Base-by-base conservation (phyloP, 192 early-diverging fungal species). In the Geranomyces variabilis region DNA sequence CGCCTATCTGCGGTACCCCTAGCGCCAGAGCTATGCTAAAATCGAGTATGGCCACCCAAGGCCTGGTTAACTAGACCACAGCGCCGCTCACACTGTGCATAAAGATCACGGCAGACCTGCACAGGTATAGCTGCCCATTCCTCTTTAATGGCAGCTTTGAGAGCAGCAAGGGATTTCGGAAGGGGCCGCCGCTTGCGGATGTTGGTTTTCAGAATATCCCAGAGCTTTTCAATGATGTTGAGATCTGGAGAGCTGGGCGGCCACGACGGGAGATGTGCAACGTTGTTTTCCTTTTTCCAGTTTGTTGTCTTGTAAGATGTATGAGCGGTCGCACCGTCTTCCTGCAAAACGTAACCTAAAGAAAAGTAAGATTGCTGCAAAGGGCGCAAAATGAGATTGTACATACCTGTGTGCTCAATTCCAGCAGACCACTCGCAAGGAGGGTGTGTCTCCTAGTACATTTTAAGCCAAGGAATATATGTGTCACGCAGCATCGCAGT, bases 171-270 rank as follows among this genome's bases (percentile, higher is more conserved):
- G 19, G 21, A n/a, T 24, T n/a, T 53, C 6, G 51, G 51, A n/a
- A 53, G 51, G 19, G 17, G 51, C 7, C 26, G 7, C 6, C 51
- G 7, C 51, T 29, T 22, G 15, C 47, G 66, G 15, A 67, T 29
- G 2, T 21, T 26, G 13, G 3, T 13, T 34, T 51, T 47, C 12
- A 67, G 44, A 53, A 46, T 41, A n/a, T 53, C 21, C 47, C 47
- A 67, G 4, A 67, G 47, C 28, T 34, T 44, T 30, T 67, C 47
- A 21, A 67, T 67, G 31, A 41, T 28, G 46, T 66, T 66, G 44
- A 66, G 64, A 48, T 66, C 64, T 13, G 64, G 64, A 41, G 19
- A 41, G 21, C 45, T 66, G 6, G 64, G 43, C 6, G 64, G 64
- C 64, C 64, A 66, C 7, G 7, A 19, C 13, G 41, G 24, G 13